These are phyloP conservation scores for Zelonia costaricensis DNA, from an alignment of 208 protist genomes.

Conservation along the genomic window DNA sequence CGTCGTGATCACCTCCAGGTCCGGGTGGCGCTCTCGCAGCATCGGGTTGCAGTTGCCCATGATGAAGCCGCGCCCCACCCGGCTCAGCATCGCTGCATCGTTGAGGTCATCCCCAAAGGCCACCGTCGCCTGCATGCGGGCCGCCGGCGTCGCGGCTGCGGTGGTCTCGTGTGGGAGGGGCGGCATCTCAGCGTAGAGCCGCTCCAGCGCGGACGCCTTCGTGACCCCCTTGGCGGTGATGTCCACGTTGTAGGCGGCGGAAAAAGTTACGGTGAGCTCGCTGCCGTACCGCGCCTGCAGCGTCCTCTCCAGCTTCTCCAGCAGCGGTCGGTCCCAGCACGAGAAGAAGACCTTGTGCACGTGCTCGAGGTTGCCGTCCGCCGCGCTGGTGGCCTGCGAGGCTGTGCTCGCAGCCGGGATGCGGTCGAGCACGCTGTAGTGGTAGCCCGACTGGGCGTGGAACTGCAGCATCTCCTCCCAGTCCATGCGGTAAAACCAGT, in stretches of 20 bases:
- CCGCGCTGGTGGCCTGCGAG: not conserved
- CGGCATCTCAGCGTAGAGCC: conserved; percentile 31
- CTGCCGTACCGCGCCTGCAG: conserved; percentile 35
- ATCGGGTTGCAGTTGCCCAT: conserved; percentile 61
- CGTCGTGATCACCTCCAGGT: conserved; percentile 57
- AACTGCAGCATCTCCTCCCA: conserved; percentile 53
- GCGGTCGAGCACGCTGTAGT: conserved; percentile 38
- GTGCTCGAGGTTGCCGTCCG: conserved; percentile 17
- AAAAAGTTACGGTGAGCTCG: conserved; percentile 37
- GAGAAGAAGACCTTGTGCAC: conserved; percentile 64
- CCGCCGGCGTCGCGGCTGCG: conserved; percentile 6
- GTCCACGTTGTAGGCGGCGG: conserved; percentile 31
- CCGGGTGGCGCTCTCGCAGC: conserved; percentile 49
- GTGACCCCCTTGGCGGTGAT: conserved; percentile 30
- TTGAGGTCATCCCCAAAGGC: conserved; percentile 75
- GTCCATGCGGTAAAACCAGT: conserved; percentile 33
- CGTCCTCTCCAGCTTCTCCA: conserved; percentile 25
- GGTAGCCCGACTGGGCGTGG: conserved; percentile 47
- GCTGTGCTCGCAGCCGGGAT: not conserved
- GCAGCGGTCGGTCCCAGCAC: conserved; percentile 40
- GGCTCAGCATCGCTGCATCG: conserved; percentile 59
- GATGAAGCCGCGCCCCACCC: conserved; percentile 56
- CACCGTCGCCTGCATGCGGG: conserved; percentile 44
- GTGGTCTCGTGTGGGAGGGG: conserved; percentile 30
- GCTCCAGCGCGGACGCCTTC: conserved; percentile 25